These are phyloP conservation scores for Tetrapisispora pingtungensis DNA, from an alignment of 805 yeast genomes.

Conservation along the genomic window DNA sequence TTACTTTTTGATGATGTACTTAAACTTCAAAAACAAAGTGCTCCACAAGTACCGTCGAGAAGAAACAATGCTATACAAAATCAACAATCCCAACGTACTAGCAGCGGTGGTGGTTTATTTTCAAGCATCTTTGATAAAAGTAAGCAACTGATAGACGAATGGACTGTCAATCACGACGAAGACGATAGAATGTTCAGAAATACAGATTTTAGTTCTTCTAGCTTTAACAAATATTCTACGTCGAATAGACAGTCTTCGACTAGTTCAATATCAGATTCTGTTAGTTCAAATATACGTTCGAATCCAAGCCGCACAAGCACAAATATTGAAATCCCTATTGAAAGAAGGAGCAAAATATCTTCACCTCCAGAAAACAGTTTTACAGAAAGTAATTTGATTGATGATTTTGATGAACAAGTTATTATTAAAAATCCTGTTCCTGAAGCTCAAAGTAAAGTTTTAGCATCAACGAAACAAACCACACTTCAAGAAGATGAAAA, in stretches of 20 bases:
- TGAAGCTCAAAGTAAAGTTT: not conserved
- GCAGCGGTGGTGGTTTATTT: not conserved
- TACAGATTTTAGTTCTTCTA: not conserved
- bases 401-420: conserved; percentile 6
- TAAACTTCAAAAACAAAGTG: not conserved
- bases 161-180: conserved; percentile 17
- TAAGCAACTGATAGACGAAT: conserved; percentile 23
- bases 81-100: not conserved
- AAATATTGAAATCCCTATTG: too few species aligned
- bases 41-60: not conserved
- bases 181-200: conserved; percentile 10
- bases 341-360: too few species aligned
- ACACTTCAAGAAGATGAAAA: not conserved
- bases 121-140: conserved; percentile 23
- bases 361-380: not conserved
- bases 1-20: conserved; percentile 17
- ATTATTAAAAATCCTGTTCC: not conserved
- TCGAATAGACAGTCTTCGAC: not conserved
- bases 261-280: not conserved
- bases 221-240: not conserved
- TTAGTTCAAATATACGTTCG: not conserved
- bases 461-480: not conserved
- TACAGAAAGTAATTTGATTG: conserved; percentile 8
- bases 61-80: not conserved
- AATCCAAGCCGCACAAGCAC: not conserved